These are phyloP conservation scores for Aspergillus olivimuriae DNA, from an alignment of 495 filamentous ascomycete species.

Conservation along the genomic window DNA sequence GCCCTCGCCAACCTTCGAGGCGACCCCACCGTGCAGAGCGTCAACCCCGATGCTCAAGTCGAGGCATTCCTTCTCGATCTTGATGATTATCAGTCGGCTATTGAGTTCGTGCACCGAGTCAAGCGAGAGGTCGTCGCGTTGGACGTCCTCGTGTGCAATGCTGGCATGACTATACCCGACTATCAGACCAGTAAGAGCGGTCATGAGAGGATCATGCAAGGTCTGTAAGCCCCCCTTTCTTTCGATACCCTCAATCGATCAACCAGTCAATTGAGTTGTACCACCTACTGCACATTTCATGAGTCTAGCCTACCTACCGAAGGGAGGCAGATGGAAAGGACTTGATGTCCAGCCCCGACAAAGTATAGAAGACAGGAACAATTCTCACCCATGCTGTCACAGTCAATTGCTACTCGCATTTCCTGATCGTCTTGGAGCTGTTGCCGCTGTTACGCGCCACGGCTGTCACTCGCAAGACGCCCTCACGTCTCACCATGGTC, in stretches of 20 bases:
- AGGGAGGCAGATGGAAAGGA: too few species aligned
- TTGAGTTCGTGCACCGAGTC: conserved; percentile 8
- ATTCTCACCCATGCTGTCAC: neutral
- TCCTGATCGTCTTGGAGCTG: conserved; percentile 22
- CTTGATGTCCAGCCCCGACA: too few species aligned
- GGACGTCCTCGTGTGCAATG: conserved; percentile 18
- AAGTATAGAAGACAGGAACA: too few species aligned
- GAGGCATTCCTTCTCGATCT: conserved; percentile 16
- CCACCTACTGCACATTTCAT: too few species aligned
- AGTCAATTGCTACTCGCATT: conserved; percentile 28
- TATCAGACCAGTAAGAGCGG: conserved; percentile 16
- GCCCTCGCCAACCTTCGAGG: conserved; percentile 14
- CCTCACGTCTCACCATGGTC: conserved; percentile 19
- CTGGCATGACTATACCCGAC: conserved; percentile 7
- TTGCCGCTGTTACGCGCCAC: conserved; percentile 17
- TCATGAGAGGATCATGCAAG: conserved; percentile 22
- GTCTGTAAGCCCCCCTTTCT: too few species aligned
- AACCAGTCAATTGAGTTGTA: too few species aligned
- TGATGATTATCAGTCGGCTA: conserved; percentile 14
- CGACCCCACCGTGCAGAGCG: conserved; percentile 2
- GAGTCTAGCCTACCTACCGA: too few species aligned
- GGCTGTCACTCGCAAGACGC: conserved; percentile 6
- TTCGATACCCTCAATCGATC: too few species aligned
- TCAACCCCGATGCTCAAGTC: conserved; percentile 5
- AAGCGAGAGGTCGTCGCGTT: conserved; percentile 10